Evolutionary conservation across 2,329 filamentous ascomycete genomes (phyloP), one percentile per base, ranked within the genome.

Genomic region (Penicillium sp.): DNA sequence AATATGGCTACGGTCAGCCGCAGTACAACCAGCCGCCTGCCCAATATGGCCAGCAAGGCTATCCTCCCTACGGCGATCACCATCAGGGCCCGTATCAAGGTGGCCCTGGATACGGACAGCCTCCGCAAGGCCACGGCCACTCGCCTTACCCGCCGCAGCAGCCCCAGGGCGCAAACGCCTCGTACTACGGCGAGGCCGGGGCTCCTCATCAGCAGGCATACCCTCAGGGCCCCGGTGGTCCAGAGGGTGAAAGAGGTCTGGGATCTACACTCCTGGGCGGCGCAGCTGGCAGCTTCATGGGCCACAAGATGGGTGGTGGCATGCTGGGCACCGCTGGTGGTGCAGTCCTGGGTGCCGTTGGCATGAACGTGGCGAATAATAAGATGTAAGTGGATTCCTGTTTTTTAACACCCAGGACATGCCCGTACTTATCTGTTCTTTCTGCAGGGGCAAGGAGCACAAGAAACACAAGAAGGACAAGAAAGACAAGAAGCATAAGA

Each of bases 131-230:
- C 14, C 52, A 51, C 14, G 53, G 50, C 22, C 55, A 58, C 28
- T 51, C 56, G 4, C 48, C 52, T 4, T 57, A 57, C 33, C 55
- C 52, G 12, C 53, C 53, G n/a, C 44, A 51, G 25, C 52, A 54
- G 25, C 52, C 47, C 18, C 43, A 44, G 18, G 45, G 38, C 6
- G 59, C 52, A 37, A 63, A 41, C 32, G 50, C 56, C 20, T 51
- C 52, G 2, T 65, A 64, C 41, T 65, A 65, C 31, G 51, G 51
- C 2, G 39, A 31, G 6, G 30, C 48, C 13, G 45, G 5, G 18
- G 5, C 18, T 5, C 18, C 47, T 20, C 42, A 49, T 12, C 55
- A 57, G 29, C 41, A 45, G 26, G 53, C 46, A 32, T 45, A 50
- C 3, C 18, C 41, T 4, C 41, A 48, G 13, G 48, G 42, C 16